Base-by-base conservation (phyloP, 108 stramenopile species). In the Skeletonema tropicum region DNA sequence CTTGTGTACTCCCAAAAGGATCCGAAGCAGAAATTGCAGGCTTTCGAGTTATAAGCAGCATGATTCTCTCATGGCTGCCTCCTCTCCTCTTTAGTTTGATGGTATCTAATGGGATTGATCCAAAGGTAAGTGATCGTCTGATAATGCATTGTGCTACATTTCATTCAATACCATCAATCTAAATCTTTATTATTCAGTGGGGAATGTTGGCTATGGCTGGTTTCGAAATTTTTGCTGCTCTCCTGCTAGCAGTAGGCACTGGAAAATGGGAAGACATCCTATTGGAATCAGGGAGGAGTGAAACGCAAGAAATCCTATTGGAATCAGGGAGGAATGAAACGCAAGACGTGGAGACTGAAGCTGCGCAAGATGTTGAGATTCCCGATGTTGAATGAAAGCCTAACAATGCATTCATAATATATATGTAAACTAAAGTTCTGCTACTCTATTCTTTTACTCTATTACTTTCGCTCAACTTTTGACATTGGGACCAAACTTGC, bases 21-120 rank as follows among this genome's bases (percentile, higher is more conserved):
- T 74, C 83, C 33, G 88, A 87, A 60, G 80, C 88, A 5, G 88
- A 89, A 32, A 58, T 89, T 25, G 49, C 88, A 12, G 88, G 88
- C 23, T 87, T 87, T 62, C 76, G 71, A 57, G 75, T 89, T 19
- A 85, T 83, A 38, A 79, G 77, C 57, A 73, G 83, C 11, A 76
- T 77, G 57, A 74, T 89, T 41, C 21, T 89, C 12, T 66, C 49
- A 0, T 86, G 85, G 88, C 13, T 89, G 12, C 85, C 84, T 45
- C 86, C 88, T 30, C 60, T 86, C 17, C 42, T 87, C 11, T 86
- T 86, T 45, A 77, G 85, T 14, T 38, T 76, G 59, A 61, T 89
- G 63, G 45, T 70, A n/a, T 57, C 58, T 21, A 33, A 58, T 36
- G 73, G 59, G 14, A 32, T 74, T 2, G 69, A 69, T 57, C 36